Base-by-base conservation (phyloP, 169 alveolate species). In the Eimeria nieschulzi region DNA sequence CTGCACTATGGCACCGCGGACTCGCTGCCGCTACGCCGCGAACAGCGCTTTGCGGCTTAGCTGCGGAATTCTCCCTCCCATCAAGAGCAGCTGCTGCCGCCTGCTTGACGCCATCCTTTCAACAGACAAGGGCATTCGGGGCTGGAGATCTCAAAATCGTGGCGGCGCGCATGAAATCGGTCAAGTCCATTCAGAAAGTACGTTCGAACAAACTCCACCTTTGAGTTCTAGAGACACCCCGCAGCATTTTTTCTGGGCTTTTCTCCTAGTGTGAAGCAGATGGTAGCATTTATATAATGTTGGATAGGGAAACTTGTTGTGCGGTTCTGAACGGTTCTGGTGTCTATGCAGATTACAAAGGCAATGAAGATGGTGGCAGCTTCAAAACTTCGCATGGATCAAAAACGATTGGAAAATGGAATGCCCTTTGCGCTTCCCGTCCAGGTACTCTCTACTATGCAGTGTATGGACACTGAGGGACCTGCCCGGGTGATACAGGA, bases 281-380 rank as follows among this genome's bases (percentile, higher is more conserved):
- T 0, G 46, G 3, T 33, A 0, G 46, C 46, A 3, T 33, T 33
- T 33, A 33, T 33, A 33, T 33, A 33, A 33, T 33, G 46, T 33
- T 33, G 46, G 46, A 33, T 33, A 33, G 46, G 3, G 46, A 33
- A 33, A 33, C 46, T 0, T 1, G 46, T 3, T 3, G 6, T 33
- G 46, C 3, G 46, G 6, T 33, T 33, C 46, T 33, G 46, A 33
- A 33, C 46, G 46, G 46, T 33, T 33, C 3, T 3, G 46, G 46
- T 33, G 46, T 33, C 46, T 53, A 21, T 61, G 64, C 87, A 91
- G 94, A 91, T 91, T 21, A 91, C 94, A 7, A 91, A 91, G 39
- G 94, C 94, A 7, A 91, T 91, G 94, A 91, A 98, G 96, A 98
- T 98, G 99, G 98, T 98, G 94, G 99, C 99, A 26, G 99, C 99